These are phyloP conservation scores for Globisporangium carolinianum DNA, from an alignment of 352 stramenopile genomes.

Conservation along the genomic window DNA sequence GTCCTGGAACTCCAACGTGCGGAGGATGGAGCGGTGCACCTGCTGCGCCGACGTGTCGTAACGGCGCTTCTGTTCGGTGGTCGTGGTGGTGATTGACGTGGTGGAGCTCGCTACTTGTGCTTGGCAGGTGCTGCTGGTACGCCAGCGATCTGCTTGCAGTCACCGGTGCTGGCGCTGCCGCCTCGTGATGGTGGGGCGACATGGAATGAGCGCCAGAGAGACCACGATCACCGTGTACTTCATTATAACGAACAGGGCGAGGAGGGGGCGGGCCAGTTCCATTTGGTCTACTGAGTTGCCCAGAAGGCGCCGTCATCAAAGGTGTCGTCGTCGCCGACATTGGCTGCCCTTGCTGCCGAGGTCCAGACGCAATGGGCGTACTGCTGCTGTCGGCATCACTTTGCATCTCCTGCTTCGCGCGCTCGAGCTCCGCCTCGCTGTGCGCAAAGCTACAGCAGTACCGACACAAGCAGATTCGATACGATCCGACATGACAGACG, in stretches of 20 bases:
- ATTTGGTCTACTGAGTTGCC: slow-evolving; percentile 49
- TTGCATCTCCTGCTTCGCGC: not conserved
- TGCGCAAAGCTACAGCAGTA: slow-evolving; percentile 59
- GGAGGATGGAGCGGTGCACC: no score
- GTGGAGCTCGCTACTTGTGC: no score
- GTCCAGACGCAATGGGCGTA: not conserved
- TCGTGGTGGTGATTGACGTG: not conserved
- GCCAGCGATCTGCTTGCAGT: not conserved
- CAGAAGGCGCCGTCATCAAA: no score
- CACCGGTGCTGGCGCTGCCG: not conserved
- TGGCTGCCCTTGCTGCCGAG: not conserved
- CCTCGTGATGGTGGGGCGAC: slow-evolving; percentile 23
- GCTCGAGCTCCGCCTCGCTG: slow-evolving; percentile 57
- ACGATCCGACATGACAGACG: no score
- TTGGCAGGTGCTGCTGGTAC: not conserved
- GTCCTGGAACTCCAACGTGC: not conserved
- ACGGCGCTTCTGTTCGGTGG: not conserved
- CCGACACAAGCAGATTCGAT: no score
- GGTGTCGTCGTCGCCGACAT: no score
- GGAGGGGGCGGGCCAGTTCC: slow-evolving; percentile 19
- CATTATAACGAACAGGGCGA: slow-evolving; percentile 43
- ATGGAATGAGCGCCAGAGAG: slow-evolving; percentile 34
- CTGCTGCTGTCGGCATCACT: slow-evolving; percentile 4
- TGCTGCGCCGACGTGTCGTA: no score
- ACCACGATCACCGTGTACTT: slow-evolving; percentile 43